Conservation (phyloP, 1,284 basidiomycete species). For the Mrakiaceae sp. region DNA sequence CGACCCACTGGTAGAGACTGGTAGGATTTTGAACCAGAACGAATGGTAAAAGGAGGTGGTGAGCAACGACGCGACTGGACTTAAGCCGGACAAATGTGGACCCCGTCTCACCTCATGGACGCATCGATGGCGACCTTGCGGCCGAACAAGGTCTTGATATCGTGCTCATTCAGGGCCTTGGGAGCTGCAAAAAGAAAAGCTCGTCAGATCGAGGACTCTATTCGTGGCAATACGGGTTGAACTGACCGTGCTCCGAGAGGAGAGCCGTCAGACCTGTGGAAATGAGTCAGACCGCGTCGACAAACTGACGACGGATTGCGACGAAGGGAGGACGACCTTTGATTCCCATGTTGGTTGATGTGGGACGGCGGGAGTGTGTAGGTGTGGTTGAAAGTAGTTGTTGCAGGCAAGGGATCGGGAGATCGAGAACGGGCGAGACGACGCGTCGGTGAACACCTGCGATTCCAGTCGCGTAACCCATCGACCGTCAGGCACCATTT, state of each 20-base stretch:
- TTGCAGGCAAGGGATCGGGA: too few relatives aligned
- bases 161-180: slow-evolving; percentile 13
- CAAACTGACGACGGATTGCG: too few relatives aligned
- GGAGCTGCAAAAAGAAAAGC: slow-evolving; percentile 3
- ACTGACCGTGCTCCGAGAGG: slow-evolving; percentile 40
- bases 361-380: not conserved
- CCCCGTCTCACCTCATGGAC: slow-evolving; percentile 56
- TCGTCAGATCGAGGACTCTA: not conserved
- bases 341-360: slow-evolving; percentile 11
- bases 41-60: not conserved
- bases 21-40: not conserved
- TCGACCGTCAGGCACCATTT: too few relatives aligned
- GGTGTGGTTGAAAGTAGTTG: too few relatives aligned
- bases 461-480: too few relatives aligned
- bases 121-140: slow-evolving; percentile 98
- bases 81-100: not conserved
- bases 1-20: slow-evolving; percentile 43
- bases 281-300: too few relatives aligned
- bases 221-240: not conserved
- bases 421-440: too few relatives aligned
- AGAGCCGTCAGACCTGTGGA: slow-evolving; percentile 61
- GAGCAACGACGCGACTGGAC: too few relatives aligned
- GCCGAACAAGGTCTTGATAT: slow-evolving; percentile 53
- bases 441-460: too few relatives aligned
- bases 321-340: slow-evolving; percentile 28